Evolutionary conservation across 2,329 filamentous ascomycete species (phyloP).

Genomic region (Colletotrichum caudatum): DNA sequence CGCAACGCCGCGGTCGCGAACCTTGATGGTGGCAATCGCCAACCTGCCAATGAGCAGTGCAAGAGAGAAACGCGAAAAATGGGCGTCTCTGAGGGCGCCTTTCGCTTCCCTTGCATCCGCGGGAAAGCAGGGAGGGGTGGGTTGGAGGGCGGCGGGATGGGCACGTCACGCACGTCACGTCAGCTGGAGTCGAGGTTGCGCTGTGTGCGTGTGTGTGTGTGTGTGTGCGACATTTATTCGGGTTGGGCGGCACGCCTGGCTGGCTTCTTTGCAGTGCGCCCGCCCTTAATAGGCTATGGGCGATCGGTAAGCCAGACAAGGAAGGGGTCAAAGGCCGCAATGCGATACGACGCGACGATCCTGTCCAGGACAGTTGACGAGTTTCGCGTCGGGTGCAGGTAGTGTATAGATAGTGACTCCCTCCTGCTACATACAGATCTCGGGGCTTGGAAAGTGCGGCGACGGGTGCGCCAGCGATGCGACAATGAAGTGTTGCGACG

Average conservation of each 20-base stretch:
- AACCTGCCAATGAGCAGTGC: not conserved
- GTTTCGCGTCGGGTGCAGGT: not conserved
- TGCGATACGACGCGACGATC: not conserved
- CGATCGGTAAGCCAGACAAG: not conserved
- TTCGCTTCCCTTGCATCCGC: not conserved
- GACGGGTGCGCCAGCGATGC: slow-evolving; percentile 2
- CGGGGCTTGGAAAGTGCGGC: not conserved
- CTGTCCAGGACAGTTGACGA: not conserved
- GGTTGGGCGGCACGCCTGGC: not conserved
- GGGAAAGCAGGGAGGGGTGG: not conserved
- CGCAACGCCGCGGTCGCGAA: slow-evolving; percentile 15
- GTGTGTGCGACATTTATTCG: slow-evolving; percentile 2
- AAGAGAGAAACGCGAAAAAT: not conserved
- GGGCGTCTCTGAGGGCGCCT: not conserved
- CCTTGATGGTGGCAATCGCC: not conserved
- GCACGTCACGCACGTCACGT: slow-evolving; percentile 6
- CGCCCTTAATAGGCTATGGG: not conserved
- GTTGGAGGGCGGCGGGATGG: not conserved
- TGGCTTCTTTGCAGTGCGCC: not conserved
- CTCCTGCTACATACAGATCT: not conserved
- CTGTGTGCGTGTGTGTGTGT: not conserved
- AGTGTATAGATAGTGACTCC: too few species aligned
- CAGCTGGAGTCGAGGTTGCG: not conserved
- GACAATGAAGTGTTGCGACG: slow-evolving; percentile 3
- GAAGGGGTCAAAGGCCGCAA: not conserved